phyloP scores from a whole-genome alignment of 192 early-diverging fungal species.

The Coemansia sp. region DNA sequence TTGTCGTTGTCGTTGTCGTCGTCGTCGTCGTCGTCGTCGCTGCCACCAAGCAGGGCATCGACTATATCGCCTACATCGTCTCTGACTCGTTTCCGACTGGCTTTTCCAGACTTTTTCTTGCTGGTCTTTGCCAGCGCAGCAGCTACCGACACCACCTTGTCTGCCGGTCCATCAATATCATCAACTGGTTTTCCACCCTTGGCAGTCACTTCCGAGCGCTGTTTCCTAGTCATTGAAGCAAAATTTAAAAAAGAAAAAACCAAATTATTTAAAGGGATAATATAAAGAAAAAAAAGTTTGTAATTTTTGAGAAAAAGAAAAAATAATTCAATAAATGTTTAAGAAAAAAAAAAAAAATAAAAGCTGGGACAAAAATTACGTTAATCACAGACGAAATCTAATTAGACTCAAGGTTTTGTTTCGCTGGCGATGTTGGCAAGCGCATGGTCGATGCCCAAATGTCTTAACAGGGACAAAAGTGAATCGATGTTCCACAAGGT shows the following conservation, averaged over 20 bases:
- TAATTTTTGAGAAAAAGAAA: neutral
- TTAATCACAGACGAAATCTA: no score
- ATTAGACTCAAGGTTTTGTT: neutral
- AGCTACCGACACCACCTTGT: constrained; percentile 25
- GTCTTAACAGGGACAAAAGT: neutral
- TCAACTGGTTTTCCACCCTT: neutral
- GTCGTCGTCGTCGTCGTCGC: constrained; percentile 4
- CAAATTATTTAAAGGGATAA: neutral
- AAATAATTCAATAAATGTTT: neutral
- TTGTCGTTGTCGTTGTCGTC: neutral
- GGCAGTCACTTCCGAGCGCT: neutral
- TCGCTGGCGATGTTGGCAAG: neutral
- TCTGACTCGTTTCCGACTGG: neutral
- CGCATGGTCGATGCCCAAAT: constrained; percentile 4
- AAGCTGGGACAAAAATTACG: no score
- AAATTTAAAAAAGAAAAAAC: neutral
- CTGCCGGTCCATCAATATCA: constrained; percentile 10
- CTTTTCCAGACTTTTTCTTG: constrained; percentile 5
- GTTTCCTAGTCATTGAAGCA: neutral
- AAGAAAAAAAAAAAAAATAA: no score
- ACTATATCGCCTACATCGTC: constrained; percentile 39
- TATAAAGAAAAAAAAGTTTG: neutral
- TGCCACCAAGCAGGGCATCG: constrained; percentile 39
- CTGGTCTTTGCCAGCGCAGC: constrained; percentile 1
- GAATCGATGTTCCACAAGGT: neutral